A percentile compares a stretch with the other conserved stretches of the same genome.
Conservation (phyloP, 192 early-diverging fungal genomes). For the Entomortierella lignicola region DNA sequence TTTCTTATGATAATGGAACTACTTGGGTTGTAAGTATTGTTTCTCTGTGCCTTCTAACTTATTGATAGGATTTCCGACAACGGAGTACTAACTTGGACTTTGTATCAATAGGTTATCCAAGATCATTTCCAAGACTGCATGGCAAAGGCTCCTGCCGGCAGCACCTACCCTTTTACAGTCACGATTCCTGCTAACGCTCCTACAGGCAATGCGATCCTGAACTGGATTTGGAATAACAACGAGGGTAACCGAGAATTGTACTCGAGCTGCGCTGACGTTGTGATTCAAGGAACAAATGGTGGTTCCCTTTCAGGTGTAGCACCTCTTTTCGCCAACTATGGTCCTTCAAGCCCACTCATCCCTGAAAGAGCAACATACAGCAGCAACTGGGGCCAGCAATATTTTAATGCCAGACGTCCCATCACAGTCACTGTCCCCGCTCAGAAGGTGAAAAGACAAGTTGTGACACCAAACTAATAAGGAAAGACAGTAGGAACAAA, state of each 20-base stretch:
- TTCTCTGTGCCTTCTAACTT: not conserved
- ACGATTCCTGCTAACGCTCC: conserved; percentile 66
- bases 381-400: conserved; percentile 60
- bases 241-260: conserved; percentile 77
- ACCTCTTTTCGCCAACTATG: conserved; percentile 65
- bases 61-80: not conserved
- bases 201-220: conserved; percentile 60
- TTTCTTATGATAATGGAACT: conserved; percentile 44
- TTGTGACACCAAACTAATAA: conserved; percentile 20
- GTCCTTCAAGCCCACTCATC: conserved; percentile 59
- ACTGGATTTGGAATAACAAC: conserved; percentile 77
- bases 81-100: no score
- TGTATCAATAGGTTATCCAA: conserved; percentile 60
- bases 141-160: conserved; percentile 50
- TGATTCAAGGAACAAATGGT: conserved; percentile 55
- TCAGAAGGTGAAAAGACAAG: conserved; percentile 22
- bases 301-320: conserved; percentile 59
- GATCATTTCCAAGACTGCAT: conserved; percentile 68
- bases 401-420: conserved; percentile 54
- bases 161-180: conserved; percentile 59
- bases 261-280: conserved; percentile 72
- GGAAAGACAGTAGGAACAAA: not conserved
- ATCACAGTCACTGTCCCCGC: conserved; percentile 59
- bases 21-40: conserved; percentile 48
- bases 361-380: conserved; percentile 57